phyloP scores from a whole-genome alignment of 352 stramenopile species.

The Globisporangium carolinianum region DNA sequence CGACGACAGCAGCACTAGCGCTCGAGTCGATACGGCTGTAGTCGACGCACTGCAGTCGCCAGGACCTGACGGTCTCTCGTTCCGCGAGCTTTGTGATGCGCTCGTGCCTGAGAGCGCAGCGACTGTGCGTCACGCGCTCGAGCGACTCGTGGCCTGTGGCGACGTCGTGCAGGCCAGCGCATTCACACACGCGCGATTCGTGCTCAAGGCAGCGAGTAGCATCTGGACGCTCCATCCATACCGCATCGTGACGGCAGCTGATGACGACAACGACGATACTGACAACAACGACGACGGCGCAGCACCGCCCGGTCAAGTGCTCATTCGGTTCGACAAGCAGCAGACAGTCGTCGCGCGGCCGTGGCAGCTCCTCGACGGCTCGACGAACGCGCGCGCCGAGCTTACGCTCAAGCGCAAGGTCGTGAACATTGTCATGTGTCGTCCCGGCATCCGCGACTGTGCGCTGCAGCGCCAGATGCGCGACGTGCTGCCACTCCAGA shows the following conservation, averaged over 20 bases:
- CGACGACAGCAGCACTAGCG: background rate
- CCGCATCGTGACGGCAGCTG: constrained; percentile 15
- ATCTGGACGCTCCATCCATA: constrained; percentile 67
- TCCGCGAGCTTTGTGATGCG: constrained; percentile 3
- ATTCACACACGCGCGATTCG: constrained; percentile 44
- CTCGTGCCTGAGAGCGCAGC: background rate
- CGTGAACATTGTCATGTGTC: constrained; percentile 76
- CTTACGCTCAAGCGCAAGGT: constrained; percentile 70
- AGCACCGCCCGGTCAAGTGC: constrained; percentile 40
- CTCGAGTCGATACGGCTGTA: background rate
- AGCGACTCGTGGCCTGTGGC: constrained; percentile 27
- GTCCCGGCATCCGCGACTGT: constrained; percentile 54
- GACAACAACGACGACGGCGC: constrained; percentile 15
- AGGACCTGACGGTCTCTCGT: constrained; percentile 9
- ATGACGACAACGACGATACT: no score
- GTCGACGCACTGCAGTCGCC: background rate
- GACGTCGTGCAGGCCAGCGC: constrained; percentile 58
- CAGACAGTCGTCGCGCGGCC: constrained; percentile 45
- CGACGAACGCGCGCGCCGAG: constrained; percentile 39
- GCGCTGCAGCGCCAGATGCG: constrained; percentile 64
- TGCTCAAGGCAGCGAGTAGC: constrained; percentile 31
- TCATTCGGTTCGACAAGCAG: constrained; percentile 67
- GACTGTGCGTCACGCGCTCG: constrained; percentile 24
- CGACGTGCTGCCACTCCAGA: constrained; percentile 63
- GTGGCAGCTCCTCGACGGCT: constrained; percentile 74